These are phyloP conservation scores for Aquilaria agallochum DNA, from an alignment of 441 rosid genomes.

Conservation along the genomic window DNA sequence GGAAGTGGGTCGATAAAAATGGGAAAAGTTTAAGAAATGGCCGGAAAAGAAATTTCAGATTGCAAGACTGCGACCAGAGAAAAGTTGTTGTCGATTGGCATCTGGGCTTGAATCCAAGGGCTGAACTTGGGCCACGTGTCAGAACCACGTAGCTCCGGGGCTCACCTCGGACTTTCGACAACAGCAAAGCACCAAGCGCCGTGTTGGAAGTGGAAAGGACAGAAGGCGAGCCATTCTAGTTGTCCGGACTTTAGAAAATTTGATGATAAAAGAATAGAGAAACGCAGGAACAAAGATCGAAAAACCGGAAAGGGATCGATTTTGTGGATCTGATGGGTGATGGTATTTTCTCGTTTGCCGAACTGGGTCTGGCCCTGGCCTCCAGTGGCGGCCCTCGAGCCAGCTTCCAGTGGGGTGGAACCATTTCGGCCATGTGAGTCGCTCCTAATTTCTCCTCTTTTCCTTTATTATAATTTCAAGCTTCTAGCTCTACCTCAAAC, in stretches of 20 bases:
- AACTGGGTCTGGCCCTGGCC: slow-evolving; percentile 17
- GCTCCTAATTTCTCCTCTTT: neutral
- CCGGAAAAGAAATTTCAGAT: too few relatives aligned
- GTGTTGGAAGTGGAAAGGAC: neutral
- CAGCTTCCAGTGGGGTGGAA: slow-evolving; percentile 43
- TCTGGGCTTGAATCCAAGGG: neutral
- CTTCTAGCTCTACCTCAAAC: neutral
- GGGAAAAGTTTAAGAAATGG: too few relatives aligned
- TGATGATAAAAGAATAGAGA: neutral
- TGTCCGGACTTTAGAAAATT: neutral
- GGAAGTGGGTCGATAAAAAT: too few relatives aligned
- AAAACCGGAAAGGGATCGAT: slow-evolving; percentile 8
- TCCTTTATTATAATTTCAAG: neutral
- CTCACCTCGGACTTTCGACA: slow-evolving; percentile 4
- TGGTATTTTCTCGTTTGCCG: slow-evolving; percentile 6
- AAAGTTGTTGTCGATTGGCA: too few relatives aligned
- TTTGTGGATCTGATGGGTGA: neutral
- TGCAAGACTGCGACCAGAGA: too few relatives aligned
- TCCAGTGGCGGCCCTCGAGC: slow-evolving; percentile 21
- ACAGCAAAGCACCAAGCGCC: neutral
- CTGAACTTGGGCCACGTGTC: slow-evolving; percentile 1
- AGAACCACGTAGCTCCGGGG: neutral
- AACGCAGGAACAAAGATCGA: neutral
- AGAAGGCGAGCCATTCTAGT: neutral
- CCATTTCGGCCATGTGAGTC: slow-evolving; percentile 40